A percentile compares a stretch with the other conserved stretches of the same genome.
phyloP scores from a whole-genome alignment of 2,329 filamentous ascomycete genomes.

The Fusarium fujikuroi region DNA sequence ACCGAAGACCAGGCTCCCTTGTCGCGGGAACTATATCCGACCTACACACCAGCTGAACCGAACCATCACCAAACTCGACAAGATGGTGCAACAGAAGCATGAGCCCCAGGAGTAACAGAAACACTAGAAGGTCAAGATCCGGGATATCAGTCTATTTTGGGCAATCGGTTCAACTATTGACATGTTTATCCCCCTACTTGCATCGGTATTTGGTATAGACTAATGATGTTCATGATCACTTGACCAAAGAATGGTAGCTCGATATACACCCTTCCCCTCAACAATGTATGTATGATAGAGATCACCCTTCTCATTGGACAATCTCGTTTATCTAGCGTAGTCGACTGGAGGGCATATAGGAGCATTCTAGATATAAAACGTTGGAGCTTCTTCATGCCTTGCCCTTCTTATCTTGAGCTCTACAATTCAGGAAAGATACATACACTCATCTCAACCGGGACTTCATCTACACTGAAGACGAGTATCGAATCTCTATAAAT shows the following conservation, averaged over 20 bases:
- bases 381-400: neutral
- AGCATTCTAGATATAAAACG: neutral
- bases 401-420: neutral
- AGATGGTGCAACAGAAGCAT: neutral
- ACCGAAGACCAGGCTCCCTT: neutral
- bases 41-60: conserved; percentile 5
- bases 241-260: neutral
- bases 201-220: neutral
- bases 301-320: neutral
- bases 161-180: neutral
- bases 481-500: neutral
- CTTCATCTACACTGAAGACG: neutral
- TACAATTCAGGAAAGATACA: neutral
- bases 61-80: neutral
- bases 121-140: neutral
- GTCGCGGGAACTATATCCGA: conserved; percentile 27
- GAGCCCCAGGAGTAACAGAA: neutral
- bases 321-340: neutral
- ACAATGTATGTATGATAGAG: neutral
- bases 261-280: neutral
- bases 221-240: neutral
- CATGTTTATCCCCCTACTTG: neutral
- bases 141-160: neutral
- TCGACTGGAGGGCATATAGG: no score
- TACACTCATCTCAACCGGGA: neutral